A percentile compares a stretch with the other conserved stretches of the same genome.
Evolutionary conservation across 257 asterid species (phyloP).

Genomic region (Solanum clarkiae): DNA sequence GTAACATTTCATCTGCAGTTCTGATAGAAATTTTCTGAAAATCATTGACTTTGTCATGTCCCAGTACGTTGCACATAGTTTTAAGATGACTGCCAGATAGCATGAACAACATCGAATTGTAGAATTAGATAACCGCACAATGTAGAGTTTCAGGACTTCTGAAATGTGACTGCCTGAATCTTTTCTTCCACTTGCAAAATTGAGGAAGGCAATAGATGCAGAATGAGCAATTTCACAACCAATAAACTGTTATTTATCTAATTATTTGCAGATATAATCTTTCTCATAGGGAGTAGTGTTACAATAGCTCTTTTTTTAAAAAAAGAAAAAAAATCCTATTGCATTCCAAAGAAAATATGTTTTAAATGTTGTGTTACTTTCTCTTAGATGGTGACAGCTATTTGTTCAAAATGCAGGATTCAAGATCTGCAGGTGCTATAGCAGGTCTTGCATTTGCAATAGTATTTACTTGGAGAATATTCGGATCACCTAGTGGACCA

Average conservation of each 20-base stretch:
- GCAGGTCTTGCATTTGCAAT: slow-evolving; percentile 80
- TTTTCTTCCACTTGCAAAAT: not conserved
- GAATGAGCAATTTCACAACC: not conserved
- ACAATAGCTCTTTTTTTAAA: not conserved
- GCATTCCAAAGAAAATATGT: not conserved
- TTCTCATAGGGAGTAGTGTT: not conserved
- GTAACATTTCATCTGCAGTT: not conserved
- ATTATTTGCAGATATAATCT: not conserved
- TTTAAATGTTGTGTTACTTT: not conserved
- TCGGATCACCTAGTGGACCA: slow-evolving; percentile 50
- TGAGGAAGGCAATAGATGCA: not conserved
- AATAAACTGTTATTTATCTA: not conserved
- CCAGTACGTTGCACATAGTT: not conserved
- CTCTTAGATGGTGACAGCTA: not conserved
- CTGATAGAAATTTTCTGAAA: not conserved
- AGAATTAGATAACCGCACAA: not conserved
- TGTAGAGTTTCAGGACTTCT: not conserved
- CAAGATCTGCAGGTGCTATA: slow-evolving; percentile 64
- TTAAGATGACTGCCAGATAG: not conserved
- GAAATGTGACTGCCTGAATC: not conserved
- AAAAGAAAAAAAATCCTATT: not conserved
- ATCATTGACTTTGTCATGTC: not conserved
- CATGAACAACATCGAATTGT: not conserved
- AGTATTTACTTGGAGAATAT: slow-evolving; percentile 78
- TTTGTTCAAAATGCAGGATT: slow-evolving; percentile 37